These are phyloP conservation scores for Eucalyptus camaldulensis DNA, from an alignment of 345 rosid species.

Conservation along the genomic window DNA sequence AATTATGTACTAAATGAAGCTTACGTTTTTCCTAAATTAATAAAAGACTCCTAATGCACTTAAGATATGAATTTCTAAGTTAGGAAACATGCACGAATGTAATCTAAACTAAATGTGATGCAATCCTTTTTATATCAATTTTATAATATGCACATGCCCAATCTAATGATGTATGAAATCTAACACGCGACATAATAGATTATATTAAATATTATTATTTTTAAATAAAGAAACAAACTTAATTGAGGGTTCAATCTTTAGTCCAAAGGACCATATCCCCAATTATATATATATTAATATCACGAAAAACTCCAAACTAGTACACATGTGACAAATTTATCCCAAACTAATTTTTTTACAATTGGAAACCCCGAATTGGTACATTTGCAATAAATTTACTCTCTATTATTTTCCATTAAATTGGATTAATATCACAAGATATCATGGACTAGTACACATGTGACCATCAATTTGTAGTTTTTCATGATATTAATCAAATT, in stretches of 20 bases:
- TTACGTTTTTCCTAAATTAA: not conserved
- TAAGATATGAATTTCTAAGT: not conserved
- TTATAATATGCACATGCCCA: not conserved
- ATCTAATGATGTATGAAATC: not conserved
- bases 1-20: not conserved
- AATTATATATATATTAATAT: not conserved
- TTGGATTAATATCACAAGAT: too few species aligned
- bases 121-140: not conserved
- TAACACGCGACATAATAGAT: not conserved
- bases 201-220: not conserved
- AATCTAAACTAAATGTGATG: not conserved
- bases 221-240: not conserved
- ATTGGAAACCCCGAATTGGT: accelerated
- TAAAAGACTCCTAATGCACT: not conserved
- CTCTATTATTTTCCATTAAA: too few species aligned
- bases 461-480: too few species aligned
- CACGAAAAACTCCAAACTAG: accelerated
- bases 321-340: accelerated
- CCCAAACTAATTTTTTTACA: too few species aligned
- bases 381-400: too few species aligned
- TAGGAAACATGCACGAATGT: not conserved
- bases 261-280: not conserved
- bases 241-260: not conserved
- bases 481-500: too few species aligned
- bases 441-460: too few species aligned